Conservation (phyloP, 306 rosid genomes). For the Sophora flavescens region DNA sequence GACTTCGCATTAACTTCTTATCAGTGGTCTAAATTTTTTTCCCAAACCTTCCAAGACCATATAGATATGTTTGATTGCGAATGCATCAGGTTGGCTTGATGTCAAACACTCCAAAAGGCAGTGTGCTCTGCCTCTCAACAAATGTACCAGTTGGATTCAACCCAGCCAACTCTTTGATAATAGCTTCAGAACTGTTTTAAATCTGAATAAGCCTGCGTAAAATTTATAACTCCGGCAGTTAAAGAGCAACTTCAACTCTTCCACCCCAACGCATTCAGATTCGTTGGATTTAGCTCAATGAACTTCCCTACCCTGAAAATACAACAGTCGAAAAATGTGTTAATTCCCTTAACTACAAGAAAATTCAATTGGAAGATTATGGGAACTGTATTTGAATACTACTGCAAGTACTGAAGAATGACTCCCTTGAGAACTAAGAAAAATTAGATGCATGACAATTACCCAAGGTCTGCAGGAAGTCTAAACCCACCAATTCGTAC, state of each 20-base stretch:
- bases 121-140: constrained; percentile 17
- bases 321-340: constrained; percentile 26
- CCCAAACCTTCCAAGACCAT: constrained; percentile 13
- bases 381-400: constrained; percentile 29
- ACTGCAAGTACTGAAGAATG: constrained; percentile 3
- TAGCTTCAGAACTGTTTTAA: constrained; percentile 31
- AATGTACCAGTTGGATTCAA: constrained; percentile 10
- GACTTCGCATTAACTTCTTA: constrained; percentile 1
- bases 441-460: constrained; percentile 40
- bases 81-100: constrained; percentile 21
- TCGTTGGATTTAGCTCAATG: constrained; percentile 70
- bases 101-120: constrained; percentile 35
- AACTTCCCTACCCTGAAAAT: constrained; percentile 83
- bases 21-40: neutral
- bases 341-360: neutral
- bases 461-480: constrained; percentile 97
- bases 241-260: constrained; percentile 48
- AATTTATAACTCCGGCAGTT: constrained; percentile 25
- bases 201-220: constrained; percentile 21
- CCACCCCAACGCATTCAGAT: constrained; percentile 78
- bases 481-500: constrained; percentile 82
- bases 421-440: constrained; percentile 15
- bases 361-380: constrained; percentile 29
- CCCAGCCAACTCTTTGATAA: constrained; percentile 5
- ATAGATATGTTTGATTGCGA: neutral